Percentiles rank a stretch among this genome's conserved stretches.
Conservation (phyloP, 768 basidiomycete genomes). For the Rhodosporidiobolus odoratus region DNA sequence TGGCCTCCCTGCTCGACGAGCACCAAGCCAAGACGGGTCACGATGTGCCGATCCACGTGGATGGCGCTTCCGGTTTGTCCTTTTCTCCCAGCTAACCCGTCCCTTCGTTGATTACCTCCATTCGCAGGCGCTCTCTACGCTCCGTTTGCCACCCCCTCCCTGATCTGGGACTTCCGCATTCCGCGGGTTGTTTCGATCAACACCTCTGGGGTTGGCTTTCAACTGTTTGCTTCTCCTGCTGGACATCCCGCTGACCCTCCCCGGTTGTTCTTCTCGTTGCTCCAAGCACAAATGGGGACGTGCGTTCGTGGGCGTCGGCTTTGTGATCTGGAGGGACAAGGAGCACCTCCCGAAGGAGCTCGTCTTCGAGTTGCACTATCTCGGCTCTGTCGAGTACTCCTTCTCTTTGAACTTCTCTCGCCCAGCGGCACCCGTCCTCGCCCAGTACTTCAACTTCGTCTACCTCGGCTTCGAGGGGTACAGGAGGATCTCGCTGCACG, state of each 20-base stretch:
- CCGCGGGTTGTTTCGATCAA: conserved; percentile 46
- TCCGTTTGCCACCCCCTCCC: conserved; percentile 52
- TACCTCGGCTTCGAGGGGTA: conserved; percentile 48
- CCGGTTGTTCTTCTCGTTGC: too few species aligned
- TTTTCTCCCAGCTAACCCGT: neutral
- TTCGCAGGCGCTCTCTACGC: conserved; percentile 56
- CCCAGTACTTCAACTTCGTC: conserved; percentile 37
- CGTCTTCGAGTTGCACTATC: conserved; percentile 54
- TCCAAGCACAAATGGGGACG: conserved; percentile 2
- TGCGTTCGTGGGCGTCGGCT: conserved; percentile 52
- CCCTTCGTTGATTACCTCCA: neutral
- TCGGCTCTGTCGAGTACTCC: neutral
- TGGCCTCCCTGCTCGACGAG: conserved; percentile 64
- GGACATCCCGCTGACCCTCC: neutral
- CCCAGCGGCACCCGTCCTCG: conserved; percentile 39
- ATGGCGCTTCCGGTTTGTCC: conserved; percentile 54
- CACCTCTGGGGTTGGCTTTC: conserved; percentile 24
- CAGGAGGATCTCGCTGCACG: conserved; percentile 52
- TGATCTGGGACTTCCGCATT: conserved; percentile 44
- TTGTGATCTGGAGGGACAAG: conserved; percentile 61
- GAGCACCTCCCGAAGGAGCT: conserved; percentile 61
- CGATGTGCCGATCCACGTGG: conserved; percentile 57
- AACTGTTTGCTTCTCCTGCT: conserved; percentile 36
- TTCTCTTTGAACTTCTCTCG: conserved; percentile 6
- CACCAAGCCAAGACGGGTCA: conserved; percentile 53